phyloP scores from a whole-genome alignment of 139 green algal species.

The Micractinium conductrix region DNA sequence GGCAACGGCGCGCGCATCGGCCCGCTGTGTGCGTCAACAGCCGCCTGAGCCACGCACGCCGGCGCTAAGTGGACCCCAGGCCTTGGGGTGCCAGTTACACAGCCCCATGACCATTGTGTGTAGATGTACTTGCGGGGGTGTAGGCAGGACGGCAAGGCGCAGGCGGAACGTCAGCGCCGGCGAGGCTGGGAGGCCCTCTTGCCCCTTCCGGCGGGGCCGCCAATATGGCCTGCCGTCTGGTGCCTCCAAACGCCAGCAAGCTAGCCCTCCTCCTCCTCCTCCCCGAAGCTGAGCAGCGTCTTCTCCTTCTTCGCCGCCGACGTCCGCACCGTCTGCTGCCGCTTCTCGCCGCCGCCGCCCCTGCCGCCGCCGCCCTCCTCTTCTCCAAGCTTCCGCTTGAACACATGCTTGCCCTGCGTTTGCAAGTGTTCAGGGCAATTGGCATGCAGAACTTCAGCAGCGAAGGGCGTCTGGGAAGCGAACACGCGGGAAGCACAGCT shows the following conservation, averaged over 20 bases:
- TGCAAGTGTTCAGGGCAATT: neutral
- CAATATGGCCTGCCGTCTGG: too few relatives aligned
- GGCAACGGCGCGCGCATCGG: neutral
- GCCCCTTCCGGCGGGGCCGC: too few relatives aligned
- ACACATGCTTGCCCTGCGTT: slow-evolving; percentile 46
- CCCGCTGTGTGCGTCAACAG: neutral
- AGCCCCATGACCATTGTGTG: too few relatives aligned
- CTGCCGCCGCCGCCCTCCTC: neutral
- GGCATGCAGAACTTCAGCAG: neutral
- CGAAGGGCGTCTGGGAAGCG: neutral
- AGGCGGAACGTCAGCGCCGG: neutral
- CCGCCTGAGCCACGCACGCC: neutral
- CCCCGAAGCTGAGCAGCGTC: slow-evolving; percentile 18
- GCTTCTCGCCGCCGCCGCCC: neutral
- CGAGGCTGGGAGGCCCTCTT: too few relatives aligned
- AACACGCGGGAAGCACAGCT: neutral
- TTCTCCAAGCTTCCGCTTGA: slow-evolving; percentile 36
- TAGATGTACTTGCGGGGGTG: too few relatives aligned
- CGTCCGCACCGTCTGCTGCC: neutral
- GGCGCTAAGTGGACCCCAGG: neutral
- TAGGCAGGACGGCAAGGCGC: too few relatives aligned
- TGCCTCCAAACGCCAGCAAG: too few relatives aligned
- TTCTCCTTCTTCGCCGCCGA: slow-evolving; percentile 5
- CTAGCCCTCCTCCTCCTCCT: neutral
- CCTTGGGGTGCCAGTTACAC: too few relatives aligned